Conservation (phyloP, 805 yeast genomes). For the Candida endomychidarum region DNA sequence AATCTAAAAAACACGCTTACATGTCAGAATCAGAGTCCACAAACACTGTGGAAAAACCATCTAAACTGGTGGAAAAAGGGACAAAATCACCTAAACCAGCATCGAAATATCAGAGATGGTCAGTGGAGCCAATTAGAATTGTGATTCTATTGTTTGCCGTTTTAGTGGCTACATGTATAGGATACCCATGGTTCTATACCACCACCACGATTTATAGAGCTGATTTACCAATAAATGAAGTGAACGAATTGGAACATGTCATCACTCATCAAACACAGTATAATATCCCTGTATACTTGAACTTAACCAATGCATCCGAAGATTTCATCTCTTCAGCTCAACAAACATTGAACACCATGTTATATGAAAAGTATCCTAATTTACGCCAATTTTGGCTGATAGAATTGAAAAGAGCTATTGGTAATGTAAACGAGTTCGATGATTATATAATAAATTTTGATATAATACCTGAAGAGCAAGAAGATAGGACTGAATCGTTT, state of each 20-base stretch:
- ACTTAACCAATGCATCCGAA: conserved; percentile 29
- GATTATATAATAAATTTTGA: conserved; percentile 42
- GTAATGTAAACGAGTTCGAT: conserved; percentile 12
- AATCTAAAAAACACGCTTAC: conserved; percentile 1
- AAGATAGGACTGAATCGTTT: conserved; percentile 9
- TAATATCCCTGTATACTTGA: conserved; percentile 46
- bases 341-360: conserved; percentile 27
- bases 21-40: conserved; percentile 1
- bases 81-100: neutral
- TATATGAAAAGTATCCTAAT: conserved; percentile 22
- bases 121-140: conserved; percentile 12
- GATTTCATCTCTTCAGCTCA: conserved; percentile 37
- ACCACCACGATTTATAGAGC: conserved; percentile 69
- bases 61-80: neutral
- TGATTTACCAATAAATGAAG: conserved; percentile 47
- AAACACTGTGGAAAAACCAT: neutral
- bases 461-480: conserved; percentile 11
- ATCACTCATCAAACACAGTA: conserved; percentile 26
- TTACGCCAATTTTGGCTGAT: conserved; percentile 32
- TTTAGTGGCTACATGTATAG: conserved; percentile 30
- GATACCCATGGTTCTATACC: conserved; percentile 56
- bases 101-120: conserved; percentile 2
- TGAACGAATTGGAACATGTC: conserved; percentile 27
- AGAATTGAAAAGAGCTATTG: conserved; percentile 19
- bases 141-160: conserved; percentile 15